Evolutionary conservation across 768 basidiomycete genomes (phyloP).

Genomic region (Mycena vitilis): DNA sequence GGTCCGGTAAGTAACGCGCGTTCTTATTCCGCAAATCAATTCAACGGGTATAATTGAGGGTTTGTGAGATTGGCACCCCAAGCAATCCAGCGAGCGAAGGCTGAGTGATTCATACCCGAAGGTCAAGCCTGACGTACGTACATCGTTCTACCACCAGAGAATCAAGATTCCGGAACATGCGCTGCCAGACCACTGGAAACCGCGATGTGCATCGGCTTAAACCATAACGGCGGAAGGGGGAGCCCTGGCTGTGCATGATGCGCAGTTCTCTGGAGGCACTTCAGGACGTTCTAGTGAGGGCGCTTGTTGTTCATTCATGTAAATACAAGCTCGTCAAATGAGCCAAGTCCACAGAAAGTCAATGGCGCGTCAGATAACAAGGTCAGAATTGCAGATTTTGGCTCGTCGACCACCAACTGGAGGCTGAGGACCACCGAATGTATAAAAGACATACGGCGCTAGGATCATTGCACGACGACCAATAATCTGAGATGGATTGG

Average conservation of each 20-base stretch:
- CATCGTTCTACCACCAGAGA: slow-evolving; percentile 48
- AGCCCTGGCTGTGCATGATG: slow-evolving; percentile 49
- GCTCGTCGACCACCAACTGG: slow-evolving; percentile 48
- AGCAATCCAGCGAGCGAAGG: slow-evolving; percentile 34
- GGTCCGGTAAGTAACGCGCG: too few species aligned
- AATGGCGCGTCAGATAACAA: neutral
- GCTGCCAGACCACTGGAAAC: slow-evolving; percentile 51
- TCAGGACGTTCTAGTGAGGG: slow-evolving; percentile 51
- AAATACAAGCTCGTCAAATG: slow-evolving; percentile 41
- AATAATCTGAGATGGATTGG: slow-evolving; percentile 39
- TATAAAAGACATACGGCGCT: slow-evolving; percentile 37
- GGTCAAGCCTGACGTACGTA: neutral
- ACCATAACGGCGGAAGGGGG: slow-evolving; percentile 47
- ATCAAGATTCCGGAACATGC: slow-evolving; percentile 48
- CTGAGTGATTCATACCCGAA: slow-evolving; percentile 28
- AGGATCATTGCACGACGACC: slow-evolving; percentile 57
- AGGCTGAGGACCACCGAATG: neutral
- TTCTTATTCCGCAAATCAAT: slow-evolving; percentile 41
- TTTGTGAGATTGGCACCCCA: neutral
- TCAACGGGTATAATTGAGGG: slow-evolving; percentile 50
- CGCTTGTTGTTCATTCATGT: neutral
- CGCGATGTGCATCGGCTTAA: slow-evolving; percentile 52
- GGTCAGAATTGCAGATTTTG: slow-evolving; percentile 34
- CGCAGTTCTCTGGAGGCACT: slow-evolving; percentile 50
- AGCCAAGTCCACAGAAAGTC: slow-evolving; percentile 44